These are phyloP conservation scores for Lasiodiplodia citricola DNA, from an alignment of 2,329 filamentous ascomycete species.

Conservation along the genomic window DNA sequence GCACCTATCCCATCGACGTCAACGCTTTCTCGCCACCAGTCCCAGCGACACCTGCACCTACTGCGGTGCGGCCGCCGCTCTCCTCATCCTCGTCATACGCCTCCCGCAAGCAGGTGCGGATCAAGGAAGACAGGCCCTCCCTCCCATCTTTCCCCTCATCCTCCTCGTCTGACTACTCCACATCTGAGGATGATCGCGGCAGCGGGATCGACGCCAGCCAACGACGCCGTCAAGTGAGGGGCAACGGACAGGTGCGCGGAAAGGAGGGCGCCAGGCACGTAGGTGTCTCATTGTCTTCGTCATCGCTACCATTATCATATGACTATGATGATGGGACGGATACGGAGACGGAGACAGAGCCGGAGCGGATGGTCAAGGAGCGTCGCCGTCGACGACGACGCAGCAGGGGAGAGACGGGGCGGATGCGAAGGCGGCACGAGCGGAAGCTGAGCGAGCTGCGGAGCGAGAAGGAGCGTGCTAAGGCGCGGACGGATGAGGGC, in stretches of 20 bases:
- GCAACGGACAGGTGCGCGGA: not conserved
- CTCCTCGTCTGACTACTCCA: not conserved
- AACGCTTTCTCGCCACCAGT: not conserved
- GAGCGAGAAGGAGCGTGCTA: not conserved
- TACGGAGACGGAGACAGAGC: not conserved
- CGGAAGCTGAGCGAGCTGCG: not conserved
- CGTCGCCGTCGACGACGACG: not conserved
- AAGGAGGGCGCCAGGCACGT: not conserved
- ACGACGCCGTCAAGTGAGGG: not conserved
- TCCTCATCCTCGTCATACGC: not conserved
- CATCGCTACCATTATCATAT: not conserved
- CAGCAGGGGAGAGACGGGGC: not conserved
- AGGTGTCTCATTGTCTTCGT: not conserved
- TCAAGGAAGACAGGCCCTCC: not conserved
- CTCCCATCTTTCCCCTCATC: not conserved
- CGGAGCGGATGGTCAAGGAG: not conserved
- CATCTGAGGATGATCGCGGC: not conserved
- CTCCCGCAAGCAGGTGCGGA: not conserved
- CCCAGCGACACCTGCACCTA: not conserved
- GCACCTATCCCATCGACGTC: not conserved
- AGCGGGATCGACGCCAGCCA: not conserved
- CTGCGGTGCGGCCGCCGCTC: not conserved
- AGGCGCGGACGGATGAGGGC: not conserved
- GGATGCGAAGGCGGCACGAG: not conserved
- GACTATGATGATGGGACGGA: not conserved